Evolutionary conservation across 192 early-diverging fungal genomes (phyloP).

Genomic region (Haplosporangium gracile): DNA sequence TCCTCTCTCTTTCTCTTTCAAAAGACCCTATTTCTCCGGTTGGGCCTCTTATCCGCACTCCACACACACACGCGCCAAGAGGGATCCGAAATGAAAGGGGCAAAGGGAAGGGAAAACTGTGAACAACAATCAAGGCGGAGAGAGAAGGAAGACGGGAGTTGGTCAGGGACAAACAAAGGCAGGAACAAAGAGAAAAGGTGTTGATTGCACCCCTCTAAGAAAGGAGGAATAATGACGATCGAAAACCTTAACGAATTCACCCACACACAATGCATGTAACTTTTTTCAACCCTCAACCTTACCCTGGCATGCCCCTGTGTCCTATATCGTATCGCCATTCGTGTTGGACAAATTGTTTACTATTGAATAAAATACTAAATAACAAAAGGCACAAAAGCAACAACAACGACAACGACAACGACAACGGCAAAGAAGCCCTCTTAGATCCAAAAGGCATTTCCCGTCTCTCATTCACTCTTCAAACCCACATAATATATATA

Average conservation of each 20-base stretch:
- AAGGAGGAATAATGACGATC: not conserved
- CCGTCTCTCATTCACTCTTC: not conserved
- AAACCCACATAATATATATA: not conserved
- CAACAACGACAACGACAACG: no score
- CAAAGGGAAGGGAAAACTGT: not conserved
- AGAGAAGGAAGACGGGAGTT: not conserved
- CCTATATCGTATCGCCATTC: not conserved
- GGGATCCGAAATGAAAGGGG: not conserved
- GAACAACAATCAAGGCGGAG: not conserved
- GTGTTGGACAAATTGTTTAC: not conserved
- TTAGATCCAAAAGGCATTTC: not conserved
- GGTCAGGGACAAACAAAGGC: not conserved
- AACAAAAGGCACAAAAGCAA: no score
- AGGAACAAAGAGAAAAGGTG: not conserved
- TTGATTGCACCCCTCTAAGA: not conserved
- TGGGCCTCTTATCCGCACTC: not conserved
- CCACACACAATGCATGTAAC: not conserved
- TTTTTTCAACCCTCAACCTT: not conserved
- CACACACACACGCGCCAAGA: not conserved
- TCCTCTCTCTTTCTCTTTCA: not conserved
- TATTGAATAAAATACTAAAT: no score
- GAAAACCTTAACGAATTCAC: not conserved
- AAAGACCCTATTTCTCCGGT: not conserved
- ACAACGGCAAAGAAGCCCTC: no score
- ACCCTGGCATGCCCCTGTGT: not conserved